phyloP scores from a whole-genome alignment of 257 asterid species.

The Scutellaria barbata region DNA sequence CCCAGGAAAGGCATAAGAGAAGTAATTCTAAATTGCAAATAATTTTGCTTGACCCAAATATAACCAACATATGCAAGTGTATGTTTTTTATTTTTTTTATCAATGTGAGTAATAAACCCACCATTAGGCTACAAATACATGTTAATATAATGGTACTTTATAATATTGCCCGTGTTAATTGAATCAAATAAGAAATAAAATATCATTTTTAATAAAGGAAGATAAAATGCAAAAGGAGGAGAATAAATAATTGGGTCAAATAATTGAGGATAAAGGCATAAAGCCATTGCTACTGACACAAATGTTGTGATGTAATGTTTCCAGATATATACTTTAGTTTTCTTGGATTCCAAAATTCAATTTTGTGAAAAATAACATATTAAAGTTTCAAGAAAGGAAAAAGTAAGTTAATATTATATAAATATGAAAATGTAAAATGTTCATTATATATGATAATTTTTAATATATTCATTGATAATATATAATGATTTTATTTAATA shows the following conservation, averaged over 20 bases:
- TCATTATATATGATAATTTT: too few relatives aligned
- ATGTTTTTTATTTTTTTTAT: too few relatives aligned
- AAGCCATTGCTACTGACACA: conserved; percentile 29
- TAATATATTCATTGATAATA: too few relatives aligned
- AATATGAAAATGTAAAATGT: background rate
- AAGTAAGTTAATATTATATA: background rate
- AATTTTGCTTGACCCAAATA: background rate
- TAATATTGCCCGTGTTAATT: background rate
- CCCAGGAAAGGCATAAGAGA: background rate
- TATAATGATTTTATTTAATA: too few relatives aligned
- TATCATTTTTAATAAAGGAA: background rate
- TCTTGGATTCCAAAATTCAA: background rate
- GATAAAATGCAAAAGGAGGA: background rate
- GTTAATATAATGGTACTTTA: background rate
- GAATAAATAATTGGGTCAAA: conserved; percentile 10
- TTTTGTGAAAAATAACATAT: background rate
- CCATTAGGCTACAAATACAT: too few relatives aligned
- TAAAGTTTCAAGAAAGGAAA: background rate
- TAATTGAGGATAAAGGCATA: conserved; percentile 37
- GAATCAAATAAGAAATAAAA: background rate
- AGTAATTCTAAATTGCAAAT: background rate
- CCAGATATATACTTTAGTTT: conserved; percentile 1
- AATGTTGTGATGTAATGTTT: conserved; percentile 27
- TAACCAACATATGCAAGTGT: background rate
- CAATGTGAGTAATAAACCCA: too few relatives aligned